Evolutionary conservation across 2,329 filamentous ascomycete species (phyloP), one percentile per base, ranked within the genome.

Genomic region (Ascochyta koolunga): DNA sequence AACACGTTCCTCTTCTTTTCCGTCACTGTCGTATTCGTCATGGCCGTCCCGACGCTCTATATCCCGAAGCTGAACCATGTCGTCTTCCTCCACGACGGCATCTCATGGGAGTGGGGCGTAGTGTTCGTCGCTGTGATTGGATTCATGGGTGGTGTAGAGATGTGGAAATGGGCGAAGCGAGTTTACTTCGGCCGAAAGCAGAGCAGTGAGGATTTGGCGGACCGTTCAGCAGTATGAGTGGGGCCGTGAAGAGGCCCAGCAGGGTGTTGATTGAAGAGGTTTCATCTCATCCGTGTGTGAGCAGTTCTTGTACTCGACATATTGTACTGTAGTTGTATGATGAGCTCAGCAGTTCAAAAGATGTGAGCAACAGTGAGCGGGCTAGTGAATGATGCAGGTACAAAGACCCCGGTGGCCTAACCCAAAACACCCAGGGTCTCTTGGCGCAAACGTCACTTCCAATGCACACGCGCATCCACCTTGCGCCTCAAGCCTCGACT

Each of bases 31-130:
- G 61, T 55, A 13, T 66, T 65, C 29, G 50, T 66, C 41, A 66
- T 59, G n/a, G 61, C 70, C n/a, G 70, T 72, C 39, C 66, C 65
- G 1, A 59, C 69, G 33, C 58, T 70, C 10, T 90, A 90, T 62
- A 89, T 90, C 43, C 88, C 88, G 0, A 83, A 83, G 15, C 79
- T 89, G 64, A 89, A 89, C 70, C 78, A 80, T 29, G 74, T 76
- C 2, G 86, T 89, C 1, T 89, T 89, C 70, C 82, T 86, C 65
- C 87, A 89, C 64, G 80, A 76, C 8, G 81, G 82, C 0, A 89
- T 89, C 54, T 80, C 74, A 8, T 87, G 85, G 86, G 87, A 89
- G 69, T 90, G 87, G 87, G 84, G 76, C 0, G 80, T 90, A 43
- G 84, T 89, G 1, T 83, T 90, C 56, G 77, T 87, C 31, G 81